These are phyloP conservation scores for Aspergillus coremiiformis DNA, from an alignment of 495 filamentous ascomycete species.

Conservation along the genomic window DNA sequence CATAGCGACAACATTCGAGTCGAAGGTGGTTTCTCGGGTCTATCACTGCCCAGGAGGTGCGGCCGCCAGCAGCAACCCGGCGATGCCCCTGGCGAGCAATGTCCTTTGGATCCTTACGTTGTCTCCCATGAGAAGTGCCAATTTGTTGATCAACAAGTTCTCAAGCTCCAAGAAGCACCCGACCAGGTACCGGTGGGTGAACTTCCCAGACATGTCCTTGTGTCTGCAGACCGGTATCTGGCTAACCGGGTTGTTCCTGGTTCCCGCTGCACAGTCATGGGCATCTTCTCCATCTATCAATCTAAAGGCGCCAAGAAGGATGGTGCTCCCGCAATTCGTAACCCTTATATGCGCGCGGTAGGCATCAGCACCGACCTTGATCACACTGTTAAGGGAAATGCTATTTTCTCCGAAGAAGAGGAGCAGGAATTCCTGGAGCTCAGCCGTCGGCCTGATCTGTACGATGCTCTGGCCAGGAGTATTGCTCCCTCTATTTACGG, in stretches of 20 bases:
- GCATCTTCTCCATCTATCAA: conserved; percentile 97
- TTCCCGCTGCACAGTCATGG: conserved; percentile 89
- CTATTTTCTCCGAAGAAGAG: conserved; percentile 87
- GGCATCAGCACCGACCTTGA: conserved; percentile 88
- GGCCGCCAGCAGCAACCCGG: conserved; percentile 49
- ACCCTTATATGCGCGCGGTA: conserved; percentile 91
- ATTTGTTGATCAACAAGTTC: conserved; percentile 96
- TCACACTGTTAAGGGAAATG: conserved; percentile 78
- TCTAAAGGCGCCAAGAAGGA: conserved; percentile 79
- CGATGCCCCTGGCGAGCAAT: conserved; percentile 57
- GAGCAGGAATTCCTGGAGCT: conserved; percentile 96
- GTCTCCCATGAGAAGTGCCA: conserved; percentile 89
- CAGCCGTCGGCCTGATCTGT: conserved; percentile 84
- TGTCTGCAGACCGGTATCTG: conserved; percentile 91
- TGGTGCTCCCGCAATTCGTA: conserved; percentile 86
- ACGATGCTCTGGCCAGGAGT: conserved; percentile 80
- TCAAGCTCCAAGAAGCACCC: conserved; percentile 97
- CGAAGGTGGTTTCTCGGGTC: conserved; percentile 75
- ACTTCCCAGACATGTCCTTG: conserved; percentile 86
- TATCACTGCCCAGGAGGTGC: conserved; percentile 76
- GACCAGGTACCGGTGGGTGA: conserved; percentile 98
- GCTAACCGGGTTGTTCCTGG: conserved; percentile 95
- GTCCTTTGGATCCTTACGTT: conserved; percentile 91
- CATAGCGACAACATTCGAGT: conserved; percentile 65
- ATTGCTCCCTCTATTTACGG: conserved; percentile 98